These are phyloP conservation scores for Malus asiatica DNA, from an alignment of 306 rosid genomes.

Conservation along the genomic window DNA sequence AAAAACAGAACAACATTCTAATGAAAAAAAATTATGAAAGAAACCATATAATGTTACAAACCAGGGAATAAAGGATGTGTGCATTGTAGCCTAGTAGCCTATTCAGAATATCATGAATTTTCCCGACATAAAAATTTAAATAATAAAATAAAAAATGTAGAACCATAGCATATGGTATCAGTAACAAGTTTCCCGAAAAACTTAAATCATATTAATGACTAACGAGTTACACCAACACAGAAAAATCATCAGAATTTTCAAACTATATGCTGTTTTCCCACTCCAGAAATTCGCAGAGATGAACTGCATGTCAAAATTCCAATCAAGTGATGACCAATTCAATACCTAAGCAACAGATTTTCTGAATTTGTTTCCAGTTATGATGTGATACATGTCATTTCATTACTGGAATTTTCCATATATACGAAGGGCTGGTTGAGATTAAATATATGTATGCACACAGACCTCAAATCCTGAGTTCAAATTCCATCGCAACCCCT, in stretches of 20 bases:
- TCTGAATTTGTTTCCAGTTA: neutral
- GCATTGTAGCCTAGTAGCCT: neutral
- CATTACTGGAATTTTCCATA: neutral
- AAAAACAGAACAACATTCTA: neutral
- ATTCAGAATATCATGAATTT: neutral
- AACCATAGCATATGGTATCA: neutral
- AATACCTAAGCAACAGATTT: neutral
- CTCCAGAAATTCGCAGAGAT: neutral
- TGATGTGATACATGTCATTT: neutral
- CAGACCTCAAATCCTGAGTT: neutral
- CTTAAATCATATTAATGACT: neutral
- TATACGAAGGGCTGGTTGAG: neutral
- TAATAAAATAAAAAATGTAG: neutral
- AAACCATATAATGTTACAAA: neutral
- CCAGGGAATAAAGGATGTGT: neutral
- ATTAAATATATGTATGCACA: neutral
- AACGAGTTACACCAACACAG: neutral
- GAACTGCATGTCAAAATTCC: neutral
- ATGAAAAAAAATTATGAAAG: neutral
- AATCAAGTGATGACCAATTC: neutral
- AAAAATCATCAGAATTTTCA: neutral
- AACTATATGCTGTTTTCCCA: neutral
- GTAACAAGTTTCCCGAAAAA: neutral
- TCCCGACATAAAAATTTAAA: neutral
- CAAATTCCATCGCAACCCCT: neutral